These are phyloP conservation scores for Talaromyces sp. DNA, from an alignment of 2,329 filamentous ascomycete species.

Conservation along the genomic window DNA sequence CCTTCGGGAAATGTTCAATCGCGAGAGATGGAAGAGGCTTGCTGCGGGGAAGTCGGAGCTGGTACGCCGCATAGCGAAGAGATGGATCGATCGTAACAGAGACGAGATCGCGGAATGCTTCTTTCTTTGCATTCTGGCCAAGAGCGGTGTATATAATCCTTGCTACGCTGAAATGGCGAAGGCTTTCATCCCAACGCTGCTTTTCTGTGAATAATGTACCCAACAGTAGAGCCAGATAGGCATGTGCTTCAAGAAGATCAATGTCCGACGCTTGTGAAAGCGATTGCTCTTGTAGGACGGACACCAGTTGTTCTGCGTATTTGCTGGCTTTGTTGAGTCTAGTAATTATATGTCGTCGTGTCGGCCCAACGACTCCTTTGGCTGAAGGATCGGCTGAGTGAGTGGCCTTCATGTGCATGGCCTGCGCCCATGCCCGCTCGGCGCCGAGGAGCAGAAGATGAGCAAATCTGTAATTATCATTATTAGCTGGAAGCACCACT, in stretches of 20 bases:
- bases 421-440: conserved; percentile 91
- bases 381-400: conserved; percentile 68
- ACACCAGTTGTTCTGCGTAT: conserved; percentile 63
- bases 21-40: conserved; percentile 74
- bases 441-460: conserved; percentile 77
- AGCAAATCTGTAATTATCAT: conserved; percentile 55
- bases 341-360: conserved; percentile 83
- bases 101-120: conserved; percentile 80
- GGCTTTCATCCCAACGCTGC: conserved; percentile 73
- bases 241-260: conserved; percentile 78
- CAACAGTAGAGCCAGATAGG: conserved; percentile 70
- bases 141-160: conserved; percentile 79
- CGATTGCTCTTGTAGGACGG: conserved; percentile 58
- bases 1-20: conserved; percentile 67
- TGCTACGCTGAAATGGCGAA: conserved; percentile 69
- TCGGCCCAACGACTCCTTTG: conserved; percentile 71
- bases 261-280: conserved; percentile 60
- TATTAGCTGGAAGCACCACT: background rate
- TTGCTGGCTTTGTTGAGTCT: conserved; percentile 74
- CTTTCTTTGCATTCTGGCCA: conserved; percentile 58
- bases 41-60: conserved; percentile 80
- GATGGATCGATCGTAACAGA: conserved; percentile 85
- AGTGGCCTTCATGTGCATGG: conserved; percentile 85
- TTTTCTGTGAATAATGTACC: conserved; percentile 83
- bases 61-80: conserved; percentile 90